Percentiles rank a stretch among this genome's conserved stretches.
phyloP scores from a whole-genome alignment of 2,329 filamentous ascomycete species.

The Xylariaceae sp. region DNA sequence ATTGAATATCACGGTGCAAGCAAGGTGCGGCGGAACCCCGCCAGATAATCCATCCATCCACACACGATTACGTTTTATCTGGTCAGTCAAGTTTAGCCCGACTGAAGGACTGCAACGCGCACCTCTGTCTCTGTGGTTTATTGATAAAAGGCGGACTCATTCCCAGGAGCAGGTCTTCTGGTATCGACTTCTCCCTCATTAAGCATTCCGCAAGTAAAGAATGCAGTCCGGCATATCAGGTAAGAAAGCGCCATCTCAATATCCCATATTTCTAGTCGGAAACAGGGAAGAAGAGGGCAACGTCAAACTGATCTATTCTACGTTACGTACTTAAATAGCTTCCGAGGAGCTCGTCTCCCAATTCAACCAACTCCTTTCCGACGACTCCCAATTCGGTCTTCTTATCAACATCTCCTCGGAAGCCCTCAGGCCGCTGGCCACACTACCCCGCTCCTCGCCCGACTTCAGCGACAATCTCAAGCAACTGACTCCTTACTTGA shows the following conservation, averaged over 20 bases:
- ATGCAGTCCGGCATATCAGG: slow-evolving; percentile 85
- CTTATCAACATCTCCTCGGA: slow-evolving; percentile 75
- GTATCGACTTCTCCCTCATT: slow-evolving; percentile 5
- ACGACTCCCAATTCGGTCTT: slow-evolving; percentile 69
- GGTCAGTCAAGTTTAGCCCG: no score
- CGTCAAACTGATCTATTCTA: no score
- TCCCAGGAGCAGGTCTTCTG: slow-evolving; percentile 14
- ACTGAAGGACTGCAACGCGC: no score
- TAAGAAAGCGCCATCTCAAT: slow-evolving; percentile 43
- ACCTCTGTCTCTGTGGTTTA: no score
- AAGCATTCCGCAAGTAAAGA: background rate
- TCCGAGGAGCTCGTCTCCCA: slow-evolving; percentile 78
- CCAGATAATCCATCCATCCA: no score
- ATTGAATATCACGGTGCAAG: no score
- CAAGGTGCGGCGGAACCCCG: no score
- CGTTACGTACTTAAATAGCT: no score
- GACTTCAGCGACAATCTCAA: slow-evolving; percentile 70
- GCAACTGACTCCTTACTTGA: slow-evolving; percentile 67
- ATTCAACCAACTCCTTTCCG: slow-evolving; percentile 73
- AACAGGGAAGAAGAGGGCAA: no score
- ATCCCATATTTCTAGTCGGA: background rate
- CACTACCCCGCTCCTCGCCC: slow-evolving; percentile 58
- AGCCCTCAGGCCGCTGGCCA: slow-evolving; percentile 66
- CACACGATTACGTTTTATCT: no score
- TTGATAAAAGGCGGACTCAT: no score